Evolutionary conservation across 2,329 filamentous ascomycete genomes (phyloP), one percentile per base, ranked within the genome.

Genomic region (Colletotrichum musae): DNA sequence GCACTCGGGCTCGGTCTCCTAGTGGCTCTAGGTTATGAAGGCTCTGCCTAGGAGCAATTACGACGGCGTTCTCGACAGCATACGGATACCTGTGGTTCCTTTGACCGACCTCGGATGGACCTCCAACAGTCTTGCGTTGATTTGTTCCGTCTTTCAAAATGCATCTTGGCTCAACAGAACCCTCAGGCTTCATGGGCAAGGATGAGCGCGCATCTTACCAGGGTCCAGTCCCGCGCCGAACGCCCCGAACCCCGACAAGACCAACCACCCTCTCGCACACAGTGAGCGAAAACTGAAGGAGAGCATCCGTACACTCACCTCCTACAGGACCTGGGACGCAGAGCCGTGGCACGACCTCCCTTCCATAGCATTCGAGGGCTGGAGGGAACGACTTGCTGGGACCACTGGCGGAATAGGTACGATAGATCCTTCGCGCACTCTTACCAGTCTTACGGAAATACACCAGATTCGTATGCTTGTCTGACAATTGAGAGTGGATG

Each of bases 401-500:
- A 24, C n/a, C 32, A 21, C 45, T 4, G 6, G 13, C 21, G 16
- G 36, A 43, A 6, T 24, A 32, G n/a, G 52, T 21, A 41, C 52
- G 21, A 43, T 36, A 45, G 4, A 51, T 51, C 51, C 18, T 28
- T 41, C 18, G 28, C 5, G 45, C 41, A 48, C 51, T 51, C 32
- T 43, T 24, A 52, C 45, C 28, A 39, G 24, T 63, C 39, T 28
- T 10, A 48, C 15, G 10, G 43, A 13, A 45, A 52, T 51, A 43
- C 13, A 39, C 48, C 26, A 60, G 28, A 45, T 24, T 43, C 15
- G 51, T 15, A 43, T 50, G 51, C 24, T 28, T 41, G 16, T 56
- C 64, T 51, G 58, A 32, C 51, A 56, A 50, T 43, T 12, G 41
- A 12, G 41, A 43, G 41, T 43, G n/a, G 10, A 32, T 41, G 45